Percentiles rank a stretch among this genome's conserved stretches.
phyloP scores from a whole-genome alignment of 2,329 filamentous ascomycete species.

The Cucurbitaria berberidis region DNA sequence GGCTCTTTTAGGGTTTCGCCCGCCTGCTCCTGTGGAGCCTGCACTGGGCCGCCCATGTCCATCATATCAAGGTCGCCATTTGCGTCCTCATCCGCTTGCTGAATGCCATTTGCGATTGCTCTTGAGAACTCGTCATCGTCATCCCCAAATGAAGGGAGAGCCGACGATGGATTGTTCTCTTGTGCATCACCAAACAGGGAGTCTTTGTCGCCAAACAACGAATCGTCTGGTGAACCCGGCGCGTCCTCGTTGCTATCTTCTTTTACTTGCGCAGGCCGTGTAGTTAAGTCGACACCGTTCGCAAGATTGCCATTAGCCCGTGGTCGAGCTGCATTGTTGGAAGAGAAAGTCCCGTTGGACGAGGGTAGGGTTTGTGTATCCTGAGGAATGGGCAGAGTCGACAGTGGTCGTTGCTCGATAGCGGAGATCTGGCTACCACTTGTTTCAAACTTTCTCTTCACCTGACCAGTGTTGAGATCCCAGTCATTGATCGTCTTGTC shows the following conservation, averaged over 20 bases:
- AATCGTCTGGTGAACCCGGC: slow-evolving; percentile 72
- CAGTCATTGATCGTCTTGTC: slow-evolving; percentile 94
- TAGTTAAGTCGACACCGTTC: slow-evolving; percentile 47
- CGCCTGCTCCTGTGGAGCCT: slow-evolving; percentile 41
- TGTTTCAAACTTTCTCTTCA: slow-evolving; percentile 76
- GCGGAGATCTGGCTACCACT: slow-evolving; percentile 84
- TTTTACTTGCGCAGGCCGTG: slow-evolving; percentile 30
- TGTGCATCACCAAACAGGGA: slow-evolving; percentile 85
- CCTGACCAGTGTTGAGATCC: slow-evolving; percentile 87
- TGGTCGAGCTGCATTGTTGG: slow-evolving; percentile 71
- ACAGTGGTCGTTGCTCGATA: slow-evolving; percentile 82
- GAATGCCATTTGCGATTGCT: slow-evolving; percentile 66
- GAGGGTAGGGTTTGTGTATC: slow-evolving; percentile 64
- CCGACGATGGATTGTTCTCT: slow-evolving; percentile 49
- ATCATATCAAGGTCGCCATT: slow-evolving; percentile 54
- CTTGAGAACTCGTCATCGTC: slow-evolving; percentile 85
- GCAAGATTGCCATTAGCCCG: slow-evolving; percentile 61
- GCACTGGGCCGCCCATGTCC: slow-evolving; percentile 53
- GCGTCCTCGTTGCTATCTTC: slow-evolving; percentile 62
- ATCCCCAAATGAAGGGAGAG: slow-evolving; percentile 66
- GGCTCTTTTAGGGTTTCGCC: slow-evolving; percentile 29
- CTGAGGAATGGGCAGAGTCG: slow-evolving; percentile 74
- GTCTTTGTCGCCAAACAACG: slow-evolving; percentile 81
- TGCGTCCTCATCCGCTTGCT: slow-evolving; percentile 52
- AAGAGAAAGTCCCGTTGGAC: slow-evolving; percentile 72